Percentiles rank a stretch among this genome's conserved stretches.
Conservation (phyloP, 73 alveolate species). For the Stentor roeselii region DNA sequence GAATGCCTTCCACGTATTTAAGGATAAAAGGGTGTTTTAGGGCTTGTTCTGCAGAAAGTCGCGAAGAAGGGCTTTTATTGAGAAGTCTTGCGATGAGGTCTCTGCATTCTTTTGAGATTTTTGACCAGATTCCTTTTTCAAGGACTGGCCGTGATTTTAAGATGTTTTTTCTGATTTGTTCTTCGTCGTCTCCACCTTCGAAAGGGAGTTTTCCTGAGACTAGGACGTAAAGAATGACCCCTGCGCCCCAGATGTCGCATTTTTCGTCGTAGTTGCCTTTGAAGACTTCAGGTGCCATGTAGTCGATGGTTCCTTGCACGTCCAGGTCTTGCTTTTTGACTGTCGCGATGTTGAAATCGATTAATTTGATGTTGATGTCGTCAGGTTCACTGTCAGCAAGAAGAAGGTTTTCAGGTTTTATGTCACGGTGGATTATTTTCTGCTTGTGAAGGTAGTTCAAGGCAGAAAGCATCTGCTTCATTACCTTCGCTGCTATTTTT, state of each 20-base stretch:
- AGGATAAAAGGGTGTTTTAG: constrained; percentile 30
- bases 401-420: background rate
- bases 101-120: constrained; percentile 34
- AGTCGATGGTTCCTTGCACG: background rate
- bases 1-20: background rate
- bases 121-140: constrained; percentile 34
- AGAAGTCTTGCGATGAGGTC: constrained; percentile 35
- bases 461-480: background rate
- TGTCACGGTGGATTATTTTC: background rate
- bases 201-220: background rate
- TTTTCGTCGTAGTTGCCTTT: background rate
- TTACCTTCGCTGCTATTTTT: background rate
- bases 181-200: background rate
- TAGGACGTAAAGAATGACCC: background rate
- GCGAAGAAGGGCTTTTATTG: constrained; percentile 27
- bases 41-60: constrained; percentile 40
- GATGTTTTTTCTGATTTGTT: background rate
- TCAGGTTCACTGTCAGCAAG: background rate
- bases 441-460: background rate
- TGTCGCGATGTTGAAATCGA: background rate
- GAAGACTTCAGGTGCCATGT: background rate
- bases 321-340: background rate
- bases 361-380: background rate
- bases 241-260: background rate
- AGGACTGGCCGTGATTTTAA: background rate